Conservation (phyloP, 768 basidiomycete genomes). For the Cystofilobasidium capitatum region DNA sequence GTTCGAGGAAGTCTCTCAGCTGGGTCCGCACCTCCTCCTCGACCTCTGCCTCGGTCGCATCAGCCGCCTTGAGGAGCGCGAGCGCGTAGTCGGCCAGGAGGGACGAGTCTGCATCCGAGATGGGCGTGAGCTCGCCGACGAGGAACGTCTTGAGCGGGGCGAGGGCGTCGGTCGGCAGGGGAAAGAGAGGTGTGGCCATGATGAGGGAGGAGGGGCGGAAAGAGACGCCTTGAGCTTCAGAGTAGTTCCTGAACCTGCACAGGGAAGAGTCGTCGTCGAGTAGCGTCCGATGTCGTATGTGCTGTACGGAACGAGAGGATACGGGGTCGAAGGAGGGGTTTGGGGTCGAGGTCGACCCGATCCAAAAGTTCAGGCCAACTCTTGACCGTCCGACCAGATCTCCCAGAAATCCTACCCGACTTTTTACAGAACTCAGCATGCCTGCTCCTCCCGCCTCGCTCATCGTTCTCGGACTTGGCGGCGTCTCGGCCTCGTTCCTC, state of each 20-base stretch:
- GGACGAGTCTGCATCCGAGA: constrained; percentile 92
- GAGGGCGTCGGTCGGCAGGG: constrained; percentile 1
- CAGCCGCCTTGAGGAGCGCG: constrained; percentile 65
- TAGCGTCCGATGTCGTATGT: too few relatives aligned
- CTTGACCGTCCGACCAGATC: too few relatives aligned
- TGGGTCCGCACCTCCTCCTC: constrained; percentile 56
- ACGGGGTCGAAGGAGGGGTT: too few relatives aligned
- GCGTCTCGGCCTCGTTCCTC: constrained; percentile 82
- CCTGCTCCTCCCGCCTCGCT: background rate
- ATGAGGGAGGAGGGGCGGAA: background rate
- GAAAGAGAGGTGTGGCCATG: background rate
- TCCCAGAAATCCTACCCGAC: background rate
- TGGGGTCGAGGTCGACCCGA: too few relatives aligned
- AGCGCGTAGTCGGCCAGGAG: constrained; percentile 90
- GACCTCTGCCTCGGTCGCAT: constrained; percentile 61
- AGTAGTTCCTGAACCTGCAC: too few relatives aligned
- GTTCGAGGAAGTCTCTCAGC: constrained; percentile 86
- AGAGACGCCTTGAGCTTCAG: too few relatives aligned
- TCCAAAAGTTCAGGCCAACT: too few relatives aligned
- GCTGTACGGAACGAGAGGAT: too few relatives aligned
- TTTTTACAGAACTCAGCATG: background rate
- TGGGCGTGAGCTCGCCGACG: constrained; percentile 75
- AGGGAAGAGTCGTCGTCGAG: too few relatives aligned
- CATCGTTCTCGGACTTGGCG: constrained; percentile 72
- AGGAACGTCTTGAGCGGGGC: constrained; percentile 74